Evolutionary conservation across 306 rosid species (phyloP).

Genomic region (Prunus mume): DNA sequence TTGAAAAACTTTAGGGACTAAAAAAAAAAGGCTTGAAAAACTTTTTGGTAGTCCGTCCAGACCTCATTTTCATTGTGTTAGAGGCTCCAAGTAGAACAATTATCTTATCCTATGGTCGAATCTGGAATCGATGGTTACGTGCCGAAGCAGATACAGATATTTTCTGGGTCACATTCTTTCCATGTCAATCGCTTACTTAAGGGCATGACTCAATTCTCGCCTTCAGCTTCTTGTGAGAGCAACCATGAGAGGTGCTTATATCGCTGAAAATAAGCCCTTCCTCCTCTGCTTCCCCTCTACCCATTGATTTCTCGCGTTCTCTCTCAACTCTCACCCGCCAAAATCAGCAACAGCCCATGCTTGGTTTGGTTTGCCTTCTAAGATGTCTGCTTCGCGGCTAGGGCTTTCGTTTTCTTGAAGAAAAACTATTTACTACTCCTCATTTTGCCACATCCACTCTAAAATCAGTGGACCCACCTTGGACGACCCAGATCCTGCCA

Average conservation of each 20-base stretch:
- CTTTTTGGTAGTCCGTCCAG: too few relatives aligned
- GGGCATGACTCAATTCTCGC: too few relatives aligned
- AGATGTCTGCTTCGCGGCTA: neutral
- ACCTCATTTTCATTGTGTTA: too few relatives aligned
- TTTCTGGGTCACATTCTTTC: neutral
- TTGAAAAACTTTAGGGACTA: too few relatives aligned
- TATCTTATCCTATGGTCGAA: neutral
- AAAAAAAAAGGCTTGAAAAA: too few relatives aligned
- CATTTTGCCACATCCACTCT: neutral
- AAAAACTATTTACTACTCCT: neutral
- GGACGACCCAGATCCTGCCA: too few relatives aligned
- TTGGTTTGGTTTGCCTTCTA: neutral
- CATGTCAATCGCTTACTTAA: neutral
- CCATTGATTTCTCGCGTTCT: constrained; percentile 23
- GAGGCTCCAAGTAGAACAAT: neutral
- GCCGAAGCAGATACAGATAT: neutral
- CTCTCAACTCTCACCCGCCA: neutral
- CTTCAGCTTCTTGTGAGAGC: too few relatives aligned
- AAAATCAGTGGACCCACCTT: too few relatives aligned
- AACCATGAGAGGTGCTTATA: constrained; percentile 18
- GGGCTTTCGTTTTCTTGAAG: neutral
- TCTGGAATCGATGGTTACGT: constrained; percentile 5
- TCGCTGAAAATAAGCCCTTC: constrained; percentile 44
- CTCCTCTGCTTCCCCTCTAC: constrained; percentile 17
- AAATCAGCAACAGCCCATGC: neutral